A percentile compares a stretch with the other conserved stretches of the same genome.
Evolutionary conservation across 1,284 basidiomycete genomes (phyloP).

Genomic region (Malassezia vespertilionis): DNA sequence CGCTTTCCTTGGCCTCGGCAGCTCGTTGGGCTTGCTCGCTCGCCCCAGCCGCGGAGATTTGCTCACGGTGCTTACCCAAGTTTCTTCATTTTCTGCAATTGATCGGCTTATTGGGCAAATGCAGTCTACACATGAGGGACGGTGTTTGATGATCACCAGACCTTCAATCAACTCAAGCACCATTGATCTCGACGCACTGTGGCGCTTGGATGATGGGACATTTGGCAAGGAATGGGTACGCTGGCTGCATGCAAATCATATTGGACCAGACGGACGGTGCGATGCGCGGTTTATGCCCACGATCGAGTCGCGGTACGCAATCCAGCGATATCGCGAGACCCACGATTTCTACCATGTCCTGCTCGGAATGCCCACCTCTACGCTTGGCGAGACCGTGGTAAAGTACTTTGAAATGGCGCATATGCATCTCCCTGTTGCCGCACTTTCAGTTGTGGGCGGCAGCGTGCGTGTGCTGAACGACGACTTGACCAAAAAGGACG

Average conservation of each 20-base stretch:
- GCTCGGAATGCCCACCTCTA: conserved; percentile 72
- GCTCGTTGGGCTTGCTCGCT: conserved; percentile 68
- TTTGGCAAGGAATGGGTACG: conserved; percentile 77
- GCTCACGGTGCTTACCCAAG: conserved; percentile 32
- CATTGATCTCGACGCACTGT: conserved; percentile 59
- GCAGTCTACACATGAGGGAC: conserved; percentile 56
- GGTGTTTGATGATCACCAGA: conserved; percentile 65
- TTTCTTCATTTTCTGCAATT: conserved; percentile 55
- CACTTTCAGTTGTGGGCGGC: conserved; percentile 66
- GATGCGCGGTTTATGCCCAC: conserved; percentile 65
- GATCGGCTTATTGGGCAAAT: conserved; percentile 67
- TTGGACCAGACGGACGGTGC: conserved; percentile 89
- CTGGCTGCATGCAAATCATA: conserved; percentile 78
- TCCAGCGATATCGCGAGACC: conserved; percentile 94
- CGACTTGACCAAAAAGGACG: conserved; percentile 47
- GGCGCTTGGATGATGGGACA: conserved; percentile 65
- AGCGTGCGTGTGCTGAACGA: conserved; percentile 48
- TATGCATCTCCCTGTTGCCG: conserved; percentile 77
- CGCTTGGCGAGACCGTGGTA: conserved; percentile 85
- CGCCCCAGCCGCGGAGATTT: conserved; percentile 63
- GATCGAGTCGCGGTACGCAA: conserved; percentile 60
- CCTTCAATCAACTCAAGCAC: conserved; percentile 70
- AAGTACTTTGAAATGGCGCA: conserved; percentile 93
- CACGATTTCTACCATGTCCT: conserved; percentile 90
- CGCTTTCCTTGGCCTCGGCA: conserved; percentile 69